Base-by-base conservation (phyloP, 1,284 basidiomycete species). In the Porodaedalea pini region DNA sequence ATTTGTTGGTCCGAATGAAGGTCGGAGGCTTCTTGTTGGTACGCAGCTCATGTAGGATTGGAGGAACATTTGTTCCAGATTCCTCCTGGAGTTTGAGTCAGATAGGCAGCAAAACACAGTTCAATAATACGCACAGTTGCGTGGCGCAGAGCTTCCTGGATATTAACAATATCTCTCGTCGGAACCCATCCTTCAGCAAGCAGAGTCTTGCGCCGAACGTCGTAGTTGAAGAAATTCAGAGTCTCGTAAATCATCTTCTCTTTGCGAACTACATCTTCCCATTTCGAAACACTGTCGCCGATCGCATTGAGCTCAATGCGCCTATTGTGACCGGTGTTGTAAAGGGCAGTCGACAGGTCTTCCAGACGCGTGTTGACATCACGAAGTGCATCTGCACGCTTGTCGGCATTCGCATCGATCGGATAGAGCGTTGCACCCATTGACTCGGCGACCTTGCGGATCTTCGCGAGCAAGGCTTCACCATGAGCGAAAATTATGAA, bases 401-500 rank as follows among this genome's bases (percentile, higher is more conserved):
- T 95, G 74, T 94, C 92, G 2, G 90, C 85, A 65, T 96, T 94
- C 44, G 94, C 80, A 70, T 98, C 96, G 69, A 99, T 96, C 34
- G 94, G 93, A 75, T 96, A 98, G 57, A 99, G 78, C 0, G 94
- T 97, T 1, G 90, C 97, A 47, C 97, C 95, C 92, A 99, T 98
- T 31, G 92, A 95, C 75, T 98, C 97, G 45, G 94, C 90, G 61
- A 99, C 93, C 73, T 96, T 98, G 70, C 96, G 92, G 69, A 99
- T 98, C 81, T 99, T 99, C 65, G 91, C 83, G 29, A 99, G 85
- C 19, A 99, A 80, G 41, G 90, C 88, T 50, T 93, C 86, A 34
- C 97, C 97, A 67, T 99, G 97, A 0, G 96, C 97, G 68, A 99
- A 99, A 72, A 99, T 98, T 77, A 99, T 97, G 77, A 99, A 99